phyloP scores from a whole-genome alignment of 2,329 filamentous ascomycete species.

The Furcasterigmium furcatum region DNA sequence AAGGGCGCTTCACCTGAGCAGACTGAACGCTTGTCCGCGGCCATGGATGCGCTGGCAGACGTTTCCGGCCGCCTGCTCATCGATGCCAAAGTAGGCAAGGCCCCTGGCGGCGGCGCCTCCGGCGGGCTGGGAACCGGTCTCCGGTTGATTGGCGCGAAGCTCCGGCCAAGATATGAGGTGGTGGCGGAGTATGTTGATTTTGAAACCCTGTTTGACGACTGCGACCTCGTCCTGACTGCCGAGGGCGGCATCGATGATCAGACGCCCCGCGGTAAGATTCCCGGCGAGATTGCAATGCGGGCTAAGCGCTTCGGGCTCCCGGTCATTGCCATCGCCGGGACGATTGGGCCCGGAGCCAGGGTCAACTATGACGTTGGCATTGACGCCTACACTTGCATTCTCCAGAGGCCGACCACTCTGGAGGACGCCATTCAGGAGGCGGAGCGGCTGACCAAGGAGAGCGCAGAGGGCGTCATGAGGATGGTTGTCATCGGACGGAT shows the following conservation, averaged over 20 bases:
- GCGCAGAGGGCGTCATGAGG: conserved; percentile 27
- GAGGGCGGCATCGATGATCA: conserved; percentile 51
- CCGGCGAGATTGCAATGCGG: conserved; percentile 45
- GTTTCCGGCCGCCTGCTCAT: conserved; percentile 28
- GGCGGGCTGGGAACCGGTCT: conserved; percentile 50
- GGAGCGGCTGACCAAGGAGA: conserved; percentile 24
- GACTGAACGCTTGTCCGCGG: conserved; percentile 34
- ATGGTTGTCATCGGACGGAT: conserved; percentile 25
- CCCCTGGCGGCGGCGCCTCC: conserved; percentile 46
- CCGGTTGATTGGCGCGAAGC: conserved; percentile 39
- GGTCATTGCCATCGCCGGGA: conserved; percentile 36
- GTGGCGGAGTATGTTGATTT: conserved; percentile 48
- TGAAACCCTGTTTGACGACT: conserved; percentile 39
- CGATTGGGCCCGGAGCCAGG: conserved; percentile 26
- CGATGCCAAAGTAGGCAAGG: conserved; percentile 26
- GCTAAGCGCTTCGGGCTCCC: conserved; percentile 41
- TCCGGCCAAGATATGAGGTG: conserved; percentile 44
- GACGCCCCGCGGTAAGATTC: conserved; percentile 49
- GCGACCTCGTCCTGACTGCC: conserved; percentile 48
- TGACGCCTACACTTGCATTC: conserved; percentile 27
- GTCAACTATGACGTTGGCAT: conserved; percentile 29
- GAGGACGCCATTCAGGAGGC: conserved; percentile 24
- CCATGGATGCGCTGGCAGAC: conserved; percentile 37
- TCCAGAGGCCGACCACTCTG: conserved; percentile 25
- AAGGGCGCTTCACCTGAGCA: conserved; percentile 43